These are phyloP conservation scores for Termitomyces sp. DNA, from an alignment of 768 basidiomycete genomes.

Conservation along the genomic window DNA sequence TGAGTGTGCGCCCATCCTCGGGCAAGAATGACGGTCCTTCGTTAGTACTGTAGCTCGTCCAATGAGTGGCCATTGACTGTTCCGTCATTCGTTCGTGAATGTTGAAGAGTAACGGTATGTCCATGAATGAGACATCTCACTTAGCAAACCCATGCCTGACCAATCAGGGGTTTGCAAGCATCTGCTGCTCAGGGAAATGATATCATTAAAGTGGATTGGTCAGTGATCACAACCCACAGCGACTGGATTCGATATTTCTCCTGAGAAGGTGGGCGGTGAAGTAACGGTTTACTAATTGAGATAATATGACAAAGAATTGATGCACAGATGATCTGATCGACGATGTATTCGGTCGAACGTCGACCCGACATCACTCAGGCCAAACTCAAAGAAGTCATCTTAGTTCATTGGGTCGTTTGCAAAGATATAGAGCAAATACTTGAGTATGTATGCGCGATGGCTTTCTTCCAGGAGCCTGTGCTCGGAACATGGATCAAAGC, in stretches of 20 bases:
- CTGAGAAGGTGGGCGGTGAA: no score
- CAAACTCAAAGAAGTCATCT: neutral
- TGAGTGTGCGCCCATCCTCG: slow-evolving; percentile 4
- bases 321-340: neutral
- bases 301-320: neutral
- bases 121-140: slow-evolving; percentile 4
- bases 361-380: neutral
- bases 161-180: neutral
- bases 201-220: neutral
- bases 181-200: neutral
- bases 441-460: neutral
- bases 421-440: neutral
- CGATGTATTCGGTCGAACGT: no score
- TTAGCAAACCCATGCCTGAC: neutral
- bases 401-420: neutral
- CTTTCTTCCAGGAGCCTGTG: neutral
- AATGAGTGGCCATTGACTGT: neutral
- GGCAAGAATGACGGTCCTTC: slow-evolving; percentile 6
- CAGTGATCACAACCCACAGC: neutral
- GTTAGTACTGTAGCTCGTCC: neutral
- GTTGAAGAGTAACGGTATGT: neutral
- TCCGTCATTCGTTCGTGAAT: neutral
- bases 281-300: neutral
- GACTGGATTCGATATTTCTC: neutral
- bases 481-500: neutral